Base-by-base conservation (phyloP, 495 filamentous ascomycete species). In the Massariosphaeria phaeospora region DNA sequence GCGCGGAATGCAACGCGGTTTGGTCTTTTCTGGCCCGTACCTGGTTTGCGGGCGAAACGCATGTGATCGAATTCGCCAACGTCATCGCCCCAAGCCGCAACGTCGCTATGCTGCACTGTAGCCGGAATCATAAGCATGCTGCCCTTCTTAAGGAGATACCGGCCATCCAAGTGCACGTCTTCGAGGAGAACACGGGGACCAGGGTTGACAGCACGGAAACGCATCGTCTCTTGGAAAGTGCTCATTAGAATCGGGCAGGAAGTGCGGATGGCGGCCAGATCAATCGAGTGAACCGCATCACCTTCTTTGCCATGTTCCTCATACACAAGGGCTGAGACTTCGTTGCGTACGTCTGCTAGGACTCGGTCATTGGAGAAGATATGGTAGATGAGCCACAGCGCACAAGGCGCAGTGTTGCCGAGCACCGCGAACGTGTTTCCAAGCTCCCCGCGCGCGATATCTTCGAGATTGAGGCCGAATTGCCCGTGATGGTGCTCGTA, bases 171-270 rank as follows among this genome's bases (percentile, higher is more conserved):
- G 10, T 40, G 36, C 18, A 40, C 36, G 36, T 40, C 36, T 40
- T 40, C 36, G 36, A 40, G 36, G 15, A 40, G 36, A 20, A 40
- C 36, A 40, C 36, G 36, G 18, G 36, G 36, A 12, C 36, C 36
- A 40, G 36, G 36, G 18, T 40, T 40, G 36, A 40, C 18, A 40
- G 18, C 18, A 7, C 36, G 36, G 36, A 40, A 40, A 12, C 36
- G 36, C 36, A 40, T 40, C 36, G 36, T 40, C 36, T 40, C 36
- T 40, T 40, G 18, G 36, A 40, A 40, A 40, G 18, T 40, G 36
- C 36, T 40, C 36, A 40, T n/a, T 12, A 40, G 18, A n/a, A 40
- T 40, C 36, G 10, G 36, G 18, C 36, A 40, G 15, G 36, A 40
- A 20, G 36, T 20, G 10, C 36, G 36, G 36, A 40, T 40, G 36